Evolutionary conservation across 164 flowering plant species (phyloP).

Genomic region (Umbellularia californica): DNA sequence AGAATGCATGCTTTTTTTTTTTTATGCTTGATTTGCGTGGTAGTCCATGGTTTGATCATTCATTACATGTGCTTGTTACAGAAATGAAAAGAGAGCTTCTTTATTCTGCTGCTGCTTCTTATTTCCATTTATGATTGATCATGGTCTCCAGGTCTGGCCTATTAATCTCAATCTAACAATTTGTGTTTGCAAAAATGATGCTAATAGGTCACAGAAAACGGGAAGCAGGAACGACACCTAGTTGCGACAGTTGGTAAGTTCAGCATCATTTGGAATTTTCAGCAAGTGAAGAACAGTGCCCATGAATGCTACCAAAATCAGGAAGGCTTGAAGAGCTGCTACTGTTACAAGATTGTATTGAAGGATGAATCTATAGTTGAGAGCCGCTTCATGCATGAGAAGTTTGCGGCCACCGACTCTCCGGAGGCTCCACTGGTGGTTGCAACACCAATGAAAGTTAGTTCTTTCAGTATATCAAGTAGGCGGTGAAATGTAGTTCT

Average conservation of each 20-base stretch:
- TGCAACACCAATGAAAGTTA: constrained; percentile 90
- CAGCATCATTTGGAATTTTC: constrained; percentile 89
- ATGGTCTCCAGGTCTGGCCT: background rate
- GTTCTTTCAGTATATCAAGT: constrained; percentile 88
- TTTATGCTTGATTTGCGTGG: too few relatives aligned
- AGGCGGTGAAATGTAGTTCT: constrained; percentile 25
- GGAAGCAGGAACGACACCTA: constrained; percentile 87
- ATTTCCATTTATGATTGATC: too few relatives aligned
- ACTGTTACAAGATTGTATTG: constrained; percentile 81
- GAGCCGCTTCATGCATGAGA: constrained; percentile 96
- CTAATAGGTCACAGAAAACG: constrained; percentile 71
- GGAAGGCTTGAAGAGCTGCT: constrained; percentile 92
- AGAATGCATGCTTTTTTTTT: too few relatives aligned
- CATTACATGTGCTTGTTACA: too few relatives aligned
- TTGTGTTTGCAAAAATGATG: background rate
- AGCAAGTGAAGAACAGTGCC: constrained; percentile 80
- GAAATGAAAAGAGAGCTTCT: too few relatives aligned
- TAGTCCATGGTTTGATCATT: too few relatives aligned
- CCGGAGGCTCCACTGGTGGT: constrained; percentile 97
- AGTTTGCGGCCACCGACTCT: constrained; percentile 65
- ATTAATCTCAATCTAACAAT: background rate
- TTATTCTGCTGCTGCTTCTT: too few relatives aligned
- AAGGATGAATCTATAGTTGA: constrained; percentile 92
- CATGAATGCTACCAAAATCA: constrained; percentile 85
- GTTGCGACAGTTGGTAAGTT: constrained; percentile 91